Conservation (phyloP, 352 stramenopile species). For the Pythium volutum region DNA sequence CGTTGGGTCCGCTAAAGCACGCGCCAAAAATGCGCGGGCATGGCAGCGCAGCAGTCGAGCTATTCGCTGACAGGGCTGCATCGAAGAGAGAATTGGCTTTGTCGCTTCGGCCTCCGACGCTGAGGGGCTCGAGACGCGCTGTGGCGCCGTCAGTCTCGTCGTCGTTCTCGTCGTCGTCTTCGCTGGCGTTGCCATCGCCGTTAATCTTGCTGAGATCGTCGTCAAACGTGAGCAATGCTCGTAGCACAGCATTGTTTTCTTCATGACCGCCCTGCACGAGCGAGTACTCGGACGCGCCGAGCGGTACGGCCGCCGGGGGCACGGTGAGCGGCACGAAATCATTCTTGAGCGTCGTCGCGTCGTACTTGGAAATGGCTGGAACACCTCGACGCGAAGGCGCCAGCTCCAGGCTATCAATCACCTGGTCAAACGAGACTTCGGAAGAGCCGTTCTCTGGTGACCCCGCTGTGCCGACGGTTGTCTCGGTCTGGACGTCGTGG, state of each 20-base stretch:
- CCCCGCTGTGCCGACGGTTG: background rate
- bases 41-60: constrained; percentile 33
- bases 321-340: constrained; percentile 75
- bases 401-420: background rate
- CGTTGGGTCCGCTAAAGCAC: constrained; percentile 82
- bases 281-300: constrained; percentile 61
- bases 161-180: constrained; percentile 24
- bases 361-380: constrained; percentile 49
- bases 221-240: constrained; percentile 59
- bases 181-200: constrained; percentile 27
- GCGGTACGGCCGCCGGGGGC: constrained; percentile 51
- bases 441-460: background rate
- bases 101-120: background rate
- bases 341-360: constrained; percentile 61
- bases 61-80: background rate
- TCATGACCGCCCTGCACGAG: constrained; percentile 29
- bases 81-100: background rate
- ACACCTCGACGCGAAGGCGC: constrained; percentile 14
- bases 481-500: constrained; percentile 18
- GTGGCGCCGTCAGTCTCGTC: constrained; percentile 2
- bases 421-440: background rate
- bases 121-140: constrained; percentile 7
- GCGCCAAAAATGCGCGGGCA: constrained; percentile 78
- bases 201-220: constrained; percentile 63
- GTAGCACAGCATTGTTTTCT: constrained; percentile 42